Evolutionary conservation across 345 rosid species (phyloP).

Genomic region (Salix arbutifolia): DNA sequence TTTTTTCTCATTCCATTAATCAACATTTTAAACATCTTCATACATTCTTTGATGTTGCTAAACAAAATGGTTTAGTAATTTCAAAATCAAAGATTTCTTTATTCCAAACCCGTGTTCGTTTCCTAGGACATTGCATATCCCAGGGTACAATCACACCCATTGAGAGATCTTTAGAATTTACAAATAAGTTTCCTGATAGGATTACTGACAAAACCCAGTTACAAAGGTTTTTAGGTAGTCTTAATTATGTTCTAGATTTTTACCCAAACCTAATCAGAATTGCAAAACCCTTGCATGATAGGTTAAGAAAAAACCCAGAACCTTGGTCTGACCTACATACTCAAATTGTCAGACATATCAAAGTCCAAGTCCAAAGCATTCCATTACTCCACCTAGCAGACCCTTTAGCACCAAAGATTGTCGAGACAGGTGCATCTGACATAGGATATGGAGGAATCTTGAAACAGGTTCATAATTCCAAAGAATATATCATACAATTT

Average conservation of each 20-base stretch:
- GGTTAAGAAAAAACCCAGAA: rapidly evolving
- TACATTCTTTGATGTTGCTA: too few relatives aligned
- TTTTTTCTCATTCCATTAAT: too few relatives aligned
- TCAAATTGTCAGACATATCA: rapidly evolving
- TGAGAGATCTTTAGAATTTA: too few relatives aligned
- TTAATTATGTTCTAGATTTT: too few relatives aligned
- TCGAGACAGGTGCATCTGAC: rapidly evolving
- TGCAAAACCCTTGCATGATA: too few relatives aligned
- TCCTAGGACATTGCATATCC: not conserved
- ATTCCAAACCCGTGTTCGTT: not conserved
- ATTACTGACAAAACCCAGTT: too few relatives aligned
- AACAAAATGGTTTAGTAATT: not conserved
- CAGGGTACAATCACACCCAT: not conserved
- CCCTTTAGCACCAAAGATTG: rapidly evolving
- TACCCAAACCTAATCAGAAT: too few relatives aligned
- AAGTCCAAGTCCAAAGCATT: too few relatives aligned
- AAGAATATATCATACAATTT: rapidly evolving
- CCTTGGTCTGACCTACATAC: not conserved
- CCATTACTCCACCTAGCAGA: not conserved
- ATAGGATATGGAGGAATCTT: not conserved
- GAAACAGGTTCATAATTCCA: rapidly evolving
- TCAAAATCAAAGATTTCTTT: too few relatives aligned
- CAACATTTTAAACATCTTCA: too few relatives aligned
- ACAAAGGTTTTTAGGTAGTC: too few relatives aligned
- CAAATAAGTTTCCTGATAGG: too few relatives aligned